Evolutionary conservation across 305 asterid species (phyloP), one percentile per base, ranked within the genome.

Genomic region (Fraxinus velutina): DNA sequence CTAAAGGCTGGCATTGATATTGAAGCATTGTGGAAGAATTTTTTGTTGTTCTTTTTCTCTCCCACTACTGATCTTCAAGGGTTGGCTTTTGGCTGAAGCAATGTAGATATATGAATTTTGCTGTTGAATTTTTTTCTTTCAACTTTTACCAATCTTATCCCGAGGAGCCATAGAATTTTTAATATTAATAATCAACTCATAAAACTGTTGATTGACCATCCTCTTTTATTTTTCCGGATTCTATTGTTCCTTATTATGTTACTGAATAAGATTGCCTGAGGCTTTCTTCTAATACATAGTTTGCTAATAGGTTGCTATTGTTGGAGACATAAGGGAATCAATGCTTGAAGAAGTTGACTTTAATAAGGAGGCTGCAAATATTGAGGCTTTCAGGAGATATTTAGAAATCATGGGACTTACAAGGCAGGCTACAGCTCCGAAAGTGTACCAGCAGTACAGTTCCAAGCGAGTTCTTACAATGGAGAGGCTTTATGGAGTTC

Each of bases 281-380:
- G 73, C 1, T 83, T 82, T 81, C 71, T 33, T 82, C 64, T 86
- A 81, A 88, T 57, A 50, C 62, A 30, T 81, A 76, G 84, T 39
- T 86, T 73, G 66, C 27, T 78, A 86, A n/a, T 88, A 96, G 99
- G 99, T 94, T 83, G 92, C 95, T 74, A 96, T 96, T 88, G 95
- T 96, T 84, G 91, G 93, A 90, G 99, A 96, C 89, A 96, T 96
- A 86, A 90, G 94, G 86, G 94, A 91, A 83, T 94, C 98, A 13
- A 96, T 96, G 98, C 98, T 96, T 79, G 99, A 96, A 88, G 99
- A 96, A 90, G 97, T 96, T 78, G 95, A 96, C 93, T 96, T 96
- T 82, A 87, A 87, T 73, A 94, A 96, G 83, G 99, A 96, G 90
- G 99, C 98, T 42, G 84, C 87, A 85, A 93, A 96, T 86, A 79